Evolutionary conservation across 495 filamentous ascomycete genomes (phyloP), one percentile per base, ranked within the genome.

Genomic region (Hypoxylon subgilvum): DNA sequence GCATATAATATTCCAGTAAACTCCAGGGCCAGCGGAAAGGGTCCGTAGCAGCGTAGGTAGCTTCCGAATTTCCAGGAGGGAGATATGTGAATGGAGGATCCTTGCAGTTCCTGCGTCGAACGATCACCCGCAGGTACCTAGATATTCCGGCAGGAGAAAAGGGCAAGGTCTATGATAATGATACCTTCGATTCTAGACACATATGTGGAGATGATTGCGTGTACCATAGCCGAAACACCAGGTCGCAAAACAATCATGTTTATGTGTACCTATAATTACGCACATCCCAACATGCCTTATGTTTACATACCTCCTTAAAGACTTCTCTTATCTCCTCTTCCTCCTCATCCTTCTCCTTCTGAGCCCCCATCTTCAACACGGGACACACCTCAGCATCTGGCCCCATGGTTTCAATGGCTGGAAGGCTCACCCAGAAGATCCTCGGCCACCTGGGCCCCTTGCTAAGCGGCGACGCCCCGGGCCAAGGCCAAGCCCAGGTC

Each of bases 121-220:
- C 49, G 44, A 62, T 64, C 61, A 36, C 19, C 49, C 22, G 27
- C 34, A 38, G 34, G 34, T 18, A 19, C 18, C 25, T 42, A 14
- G 34, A 31, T 43, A n/a, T n/a, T n/a, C n/a, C n/a, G n/a, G 32
- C 38, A 42, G 43, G 35, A 7, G 47, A 45, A 64, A 50, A 58
- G 34, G 21, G 38, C 8, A 40, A 42, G 46, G 45, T 14, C 17
- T 28, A 53, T 48, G 47, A 39, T 52, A 52, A 27, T 41, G 41
- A n/a, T n/a, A n/a, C n/a, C 22, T 16, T 34, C 13, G 10, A 39
- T 48, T 55, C 35, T 36, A 43, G 23, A 48, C 23, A 54, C 22
- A 40, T 49, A 50, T 60, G 61, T 61, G 61, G 61, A 54, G 61
- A 52, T 35, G 52, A 55, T 61, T 60, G 51, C 61, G 61, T 50